Base-by-base conservation (phyloP, 768 basidiomycete genomes). In the Suillus plorans region DNA sequence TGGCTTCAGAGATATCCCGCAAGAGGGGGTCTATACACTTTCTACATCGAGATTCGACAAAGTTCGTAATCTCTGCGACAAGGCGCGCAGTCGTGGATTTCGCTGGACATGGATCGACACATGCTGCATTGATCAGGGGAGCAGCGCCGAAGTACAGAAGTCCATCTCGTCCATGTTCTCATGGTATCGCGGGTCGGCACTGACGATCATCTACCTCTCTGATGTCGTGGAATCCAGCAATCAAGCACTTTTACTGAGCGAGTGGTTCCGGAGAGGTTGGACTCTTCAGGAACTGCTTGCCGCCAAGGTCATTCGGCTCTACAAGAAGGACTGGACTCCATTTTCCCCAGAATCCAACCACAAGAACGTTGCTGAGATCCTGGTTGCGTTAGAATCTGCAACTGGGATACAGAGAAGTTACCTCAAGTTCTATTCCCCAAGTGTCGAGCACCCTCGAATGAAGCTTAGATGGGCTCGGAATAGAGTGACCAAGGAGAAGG, bases 121-220 rank as follows among this genome's bases (percentile, higher is more conserved):
- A 1, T 74, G 70, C 18, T 77, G 76, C 34, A 74, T 73, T 22
- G 71, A 76, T 41, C 73, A 74, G 50, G 39, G 62, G 13, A 76
- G 73, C 57, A 76, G 71, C 22, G 72, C 71, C 14, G 74, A 76
- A 52, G 67, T 76, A 3, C 70, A 73, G 18, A 75, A 76, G 44
- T 71, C 76, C 61, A 72, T 76, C 52, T 68, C 69, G n/a, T 71
- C 70, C 58, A 76, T 77, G 76, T 77, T 77, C 31, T 67, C 31
- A 16, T 76, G 75, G 75, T 77, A 76, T 37, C 66, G 73, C 34
- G 70, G 72, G 41, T 74, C 76, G 0, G 63, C 66, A 2, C 61
- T 77, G 39, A 77, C 76, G n/a, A 65, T 76, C 34, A 69, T 72
- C n/a, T 72, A 76, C 60, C 67, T 76, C 9, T 18, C 52, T 31